These are phyloP conservation scores for Cordyceps cicadae DNA, from an alignment of 2,329 filamentous ascomycete species.

Conservation along the genomic window DNA sequence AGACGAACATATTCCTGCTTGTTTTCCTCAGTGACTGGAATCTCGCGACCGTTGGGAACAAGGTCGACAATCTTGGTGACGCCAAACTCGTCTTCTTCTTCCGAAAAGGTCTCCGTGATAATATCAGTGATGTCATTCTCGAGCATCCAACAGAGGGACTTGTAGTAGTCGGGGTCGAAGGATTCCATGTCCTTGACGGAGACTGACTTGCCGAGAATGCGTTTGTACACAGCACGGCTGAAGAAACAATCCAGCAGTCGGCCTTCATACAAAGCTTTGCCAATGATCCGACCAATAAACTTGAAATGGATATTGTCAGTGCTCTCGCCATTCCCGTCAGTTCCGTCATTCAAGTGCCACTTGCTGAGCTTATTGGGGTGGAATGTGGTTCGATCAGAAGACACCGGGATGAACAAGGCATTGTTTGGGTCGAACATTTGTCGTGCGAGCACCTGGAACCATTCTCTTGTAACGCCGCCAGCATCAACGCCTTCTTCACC, in stretches of 20 bases:
- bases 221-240: slow-evolving; percentile 96
- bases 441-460: slow-evolving; percentile 94
- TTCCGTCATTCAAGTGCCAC: slow-evolving; percentile 6
- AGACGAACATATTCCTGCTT: slow-evolving; percentile 96
- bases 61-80: slow-evolving; percentile 82
- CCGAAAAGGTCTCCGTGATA: slow-evolving; percentile 90
- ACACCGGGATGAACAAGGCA: slow-evolving; percentile 90
- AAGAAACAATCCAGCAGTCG: slow-evolving; percentile 97
- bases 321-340: slow-evolving; percentile 62
- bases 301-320: slow-evolving; percentile 99
- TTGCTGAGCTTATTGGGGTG: slow-evolving; percentile 86
- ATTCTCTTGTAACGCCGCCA: slow-evolving; percentile 93
- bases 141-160: slow-evolving; percentile 95
- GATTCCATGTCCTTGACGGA: slow-evolving; percentile 99
- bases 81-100: slow-evolving; percentile 90
- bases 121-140: slow-evolving; percentile 98
- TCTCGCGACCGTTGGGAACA: slow-evolving; percentile 77
- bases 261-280: slow-evolving; percentile 94
- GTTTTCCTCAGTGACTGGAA: slow-evolving; percentile 93
- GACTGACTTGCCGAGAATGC: slow-evolving; percentile 87
- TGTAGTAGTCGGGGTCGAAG: slow-evolving; percentile 97
- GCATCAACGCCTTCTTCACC: slow-evolving; percentile 97
- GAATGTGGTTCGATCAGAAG: slow-evolving; percentile 95
- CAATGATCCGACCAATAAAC: slow-evolving; percentile 96
- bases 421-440: slow-evolving; percentile 99